These are phyloP conservation scores for Pythium brassicae DNA, from an alignment of 352 stramenopile species.

Conservation along the genomic window DNA sequence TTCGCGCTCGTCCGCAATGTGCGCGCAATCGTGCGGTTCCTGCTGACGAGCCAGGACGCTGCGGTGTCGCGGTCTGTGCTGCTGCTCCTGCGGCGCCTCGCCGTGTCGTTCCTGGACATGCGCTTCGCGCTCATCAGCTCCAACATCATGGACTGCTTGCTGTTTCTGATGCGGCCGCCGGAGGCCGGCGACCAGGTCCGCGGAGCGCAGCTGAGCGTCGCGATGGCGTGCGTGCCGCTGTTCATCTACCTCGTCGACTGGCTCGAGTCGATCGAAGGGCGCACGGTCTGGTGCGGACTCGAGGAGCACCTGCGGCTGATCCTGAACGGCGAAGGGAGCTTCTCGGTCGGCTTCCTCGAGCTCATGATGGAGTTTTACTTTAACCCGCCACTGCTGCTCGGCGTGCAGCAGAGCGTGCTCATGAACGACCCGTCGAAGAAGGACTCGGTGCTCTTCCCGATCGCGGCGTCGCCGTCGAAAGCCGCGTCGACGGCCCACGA, in stretches of 20 bases:
- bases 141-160: conserved; percentile 65
- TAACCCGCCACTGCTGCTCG: conserved; percentile 48
- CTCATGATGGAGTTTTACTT: conserved; percentile 87
- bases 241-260: conserved; percentile 77
- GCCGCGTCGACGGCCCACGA: conserved; percentile 26
- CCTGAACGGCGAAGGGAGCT: conserved; percentile 67
- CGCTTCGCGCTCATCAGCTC: conserved; percentile 72
- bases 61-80: conserved; percentile 49
- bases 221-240: conserved; percentile 56
- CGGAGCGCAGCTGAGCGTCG: conserved; percentile 16
- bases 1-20: conserved; percentile 73
- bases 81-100: conserved; percentile 48
- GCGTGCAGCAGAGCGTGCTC: conserved; percentile 75
- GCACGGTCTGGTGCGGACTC: conserved; percentile 80
- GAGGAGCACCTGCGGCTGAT: conserved; percentile 72
- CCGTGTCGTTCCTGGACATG: conserved; percentile 69
- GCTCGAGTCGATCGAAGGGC: conserved; percentile 76
- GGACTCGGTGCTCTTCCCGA: conserved; percentile 68
- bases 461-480: conserved; percentile 33
- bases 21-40: conserved; percentile 53
- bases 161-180: conserved; percentile 49
- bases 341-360: conserved; percentile 65
- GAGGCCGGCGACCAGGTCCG: background rate
- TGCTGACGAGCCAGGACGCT: conserved; percentile 53
- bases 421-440: conserved; percentile 83